Evolutionary conservation across 768 basidiomycete genomes (phyloP), one percentile per base, ranked within the genome.

Genomic region (Imleria badia): DNA sequence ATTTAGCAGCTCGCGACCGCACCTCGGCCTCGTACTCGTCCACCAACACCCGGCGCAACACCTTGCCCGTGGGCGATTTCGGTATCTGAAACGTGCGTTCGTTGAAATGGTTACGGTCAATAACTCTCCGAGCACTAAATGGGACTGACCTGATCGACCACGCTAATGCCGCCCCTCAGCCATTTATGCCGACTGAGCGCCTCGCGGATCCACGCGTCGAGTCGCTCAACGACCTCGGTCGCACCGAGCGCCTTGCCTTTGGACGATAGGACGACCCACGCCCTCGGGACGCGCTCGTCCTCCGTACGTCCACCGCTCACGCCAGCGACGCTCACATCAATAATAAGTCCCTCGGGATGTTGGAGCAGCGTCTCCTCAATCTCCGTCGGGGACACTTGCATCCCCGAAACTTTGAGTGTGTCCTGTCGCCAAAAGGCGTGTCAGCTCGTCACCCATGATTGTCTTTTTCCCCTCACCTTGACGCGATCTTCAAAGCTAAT

Each of bases 311-410:
- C 86, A 22, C 87, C 87, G 19, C 75, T 79, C 3, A 93, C 87
- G 14, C 90, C 90, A 0, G 86, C 87, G 17, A 92, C 90, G 2
- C 79, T 76, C 14, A 76, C 86, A 57, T 92, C 91, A 11, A 66
- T 69, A 54, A 91, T 79, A 43, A 90, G 76, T 15, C 73, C 73
- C 9, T 78, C 77, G 0, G 89, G 87, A 36, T 91, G 82, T 0
- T 75, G 75, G 19, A 85, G 76, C 3, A 92, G 71, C 22, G 77
- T 78, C 29, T 82, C 76, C 65, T 92, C 91, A 48, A 92, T 86
- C 65, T 93, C 90, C 15, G 80, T 78, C 1, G 90, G 91, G 0
- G 91, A 89, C 0, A 92, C 91, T 69, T 92, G 91, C 45, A 75
- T 76, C 5, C 90, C 91, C 0, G 87, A 89, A 3, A 93, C 78